Evolutionary conservation across 148 eudicot genomes (phyloP).

Genomic region (Cornus suecica): DNA sequence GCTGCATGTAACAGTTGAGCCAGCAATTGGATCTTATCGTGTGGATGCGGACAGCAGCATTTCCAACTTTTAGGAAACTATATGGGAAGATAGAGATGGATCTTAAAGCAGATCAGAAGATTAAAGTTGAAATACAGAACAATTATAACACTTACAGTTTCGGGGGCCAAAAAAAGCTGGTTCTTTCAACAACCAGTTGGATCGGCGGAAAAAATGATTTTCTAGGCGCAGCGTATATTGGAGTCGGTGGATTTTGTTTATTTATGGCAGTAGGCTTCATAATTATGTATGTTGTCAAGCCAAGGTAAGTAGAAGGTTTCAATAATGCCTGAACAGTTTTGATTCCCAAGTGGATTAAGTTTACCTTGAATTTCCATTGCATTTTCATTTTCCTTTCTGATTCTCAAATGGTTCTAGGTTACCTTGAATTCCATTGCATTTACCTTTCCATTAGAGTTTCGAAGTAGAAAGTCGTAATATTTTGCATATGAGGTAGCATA

Average conservation of each 20-base stretch:
- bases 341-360: neutral
- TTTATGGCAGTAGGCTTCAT: conserved; percentile 54
- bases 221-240: conserved; percentile 64
- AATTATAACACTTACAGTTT: conserved; percentile 83
- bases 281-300: conserved; percentile 53
- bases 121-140: conserved; percentile 62
- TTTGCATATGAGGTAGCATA: neutral
- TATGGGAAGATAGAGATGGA: conserved; percentile 81
- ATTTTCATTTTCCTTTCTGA: neutral
- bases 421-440: neutral
- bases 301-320: conserved; percentile 50
- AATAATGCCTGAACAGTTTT: neutral
- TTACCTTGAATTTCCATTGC: neutral
- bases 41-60: conserved; percentile 98
- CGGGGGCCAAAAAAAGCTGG: conserved; percentile 68
- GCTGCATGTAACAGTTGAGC: conserved; percentile 49
- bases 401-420: neutral
- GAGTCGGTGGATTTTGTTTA: conserved; percentile 68
- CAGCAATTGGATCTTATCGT: conserved; percentile 91
- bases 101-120: conserved; percentile 48
- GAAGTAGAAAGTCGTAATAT: too few relatives aligned
- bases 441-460: too few relatives aligned
- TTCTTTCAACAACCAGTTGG: conserved; percentile 90
- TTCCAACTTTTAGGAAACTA: conserved; percentile 81
- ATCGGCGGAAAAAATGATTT: conserved; percentile 79